Evolutionary conservation across 2,329 filamentous ascomycete genomes (phyloP).

Genomic region (Sporothrix mexicana): DNA sequence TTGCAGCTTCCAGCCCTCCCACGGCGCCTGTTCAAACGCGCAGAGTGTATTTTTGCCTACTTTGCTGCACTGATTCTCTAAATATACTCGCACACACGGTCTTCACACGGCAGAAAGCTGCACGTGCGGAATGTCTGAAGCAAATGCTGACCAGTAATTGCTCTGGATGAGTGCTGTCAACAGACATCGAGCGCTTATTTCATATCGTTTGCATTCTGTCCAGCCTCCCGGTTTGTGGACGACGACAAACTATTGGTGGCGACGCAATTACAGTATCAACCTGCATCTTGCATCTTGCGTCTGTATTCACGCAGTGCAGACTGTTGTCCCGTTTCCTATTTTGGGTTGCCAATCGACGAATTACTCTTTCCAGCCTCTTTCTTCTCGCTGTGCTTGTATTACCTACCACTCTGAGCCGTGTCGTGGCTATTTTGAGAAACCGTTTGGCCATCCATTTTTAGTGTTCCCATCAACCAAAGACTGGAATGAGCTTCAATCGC

Average conservation of each 20-base stretch:
- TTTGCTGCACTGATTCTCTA: not conserved
- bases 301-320: no score
- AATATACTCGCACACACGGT: not conserved
- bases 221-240: not conserved
- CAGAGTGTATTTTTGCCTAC: not conserved
- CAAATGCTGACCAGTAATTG: slow-evolving; percentile 17
- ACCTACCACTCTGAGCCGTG: not conserved
- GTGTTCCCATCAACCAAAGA: not conserved
- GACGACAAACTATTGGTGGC: no score
- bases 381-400: not conserved
- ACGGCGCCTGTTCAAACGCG: slow-evolving; percentile 23
- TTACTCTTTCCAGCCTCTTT: not conserved
- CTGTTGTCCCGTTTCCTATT: slow-evolving; percentile 10
- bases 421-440: not conserved
- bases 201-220: not conserved
- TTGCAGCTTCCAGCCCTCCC: not conserved
- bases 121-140: not conserved
- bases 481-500: not conserved
- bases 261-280: no score
- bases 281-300: not conserved
- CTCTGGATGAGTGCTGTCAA: not conserved
- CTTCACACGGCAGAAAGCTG: not conserved
- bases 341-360: not conserved
- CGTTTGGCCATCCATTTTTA: not conserved
- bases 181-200: slow-evolving; percentile 2